Evolutionary conservation across 1,139 yeast species (phyloP).

Genomic region (Yamadazyma membranifaciens): DNA sequence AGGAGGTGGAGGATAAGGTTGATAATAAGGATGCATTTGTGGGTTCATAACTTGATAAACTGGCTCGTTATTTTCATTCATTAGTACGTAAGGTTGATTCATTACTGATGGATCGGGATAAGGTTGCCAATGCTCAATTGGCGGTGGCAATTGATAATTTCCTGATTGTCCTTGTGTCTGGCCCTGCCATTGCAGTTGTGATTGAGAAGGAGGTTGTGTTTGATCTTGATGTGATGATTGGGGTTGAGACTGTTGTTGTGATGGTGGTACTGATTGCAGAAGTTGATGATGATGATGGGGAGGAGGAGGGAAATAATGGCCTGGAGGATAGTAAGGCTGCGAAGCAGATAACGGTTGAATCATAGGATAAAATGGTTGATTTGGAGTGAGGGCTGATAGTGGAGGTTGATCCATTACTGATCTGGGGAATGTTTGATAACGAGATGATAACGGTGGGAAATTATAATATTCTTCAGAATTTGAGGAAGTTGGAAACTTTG

Average conservation of each 20-base stretch:
- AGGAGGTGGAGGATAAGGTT: constrained; percentile 7
- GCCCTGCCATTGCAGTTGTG: neutral
- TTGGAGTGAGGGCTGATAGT: neutral
- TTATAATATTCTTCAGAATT: constrained; percentile 11
- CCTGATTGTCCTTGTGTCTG: neutral
- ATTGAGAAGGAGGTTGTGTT: neutral
- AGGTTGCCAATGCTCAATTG: constrained; percentile 10
- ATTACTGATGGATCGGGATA: constrained; percentile 7
- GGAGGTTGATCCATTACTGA: neutral
- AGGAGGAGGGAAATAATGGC: neutral
- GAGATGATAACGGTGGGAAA: constrained; percentile 11
- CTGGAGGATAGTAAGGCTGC: constrained; percentile 2
- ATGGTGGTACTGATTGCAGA: neutral
- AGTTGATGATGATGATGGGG: neutral
- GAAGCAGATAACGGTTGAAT: constrained; percentile 1
- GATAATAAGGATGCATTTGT: constrained; percentile 2
- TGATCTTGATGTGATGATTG: neutral
- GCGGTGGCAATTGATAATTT: constrained; percentile 2
- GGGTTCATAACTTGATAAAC: constrained; percentile 10
- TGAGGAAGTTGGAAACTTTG: constrained; percentile 11
- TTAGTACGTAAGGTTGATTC: constrained; percentile 12
- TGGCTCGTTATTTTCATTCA: constrained; percentile 12
- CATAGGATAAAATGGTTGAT: constrained; percentile 3
- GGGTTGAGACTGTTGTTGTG: neutral
- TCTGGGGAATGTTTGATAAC: constrained; percentile 9